Conservation (phyloP, 176 grass and related monocot species). For the Aegilops umbellulata region DNA sequence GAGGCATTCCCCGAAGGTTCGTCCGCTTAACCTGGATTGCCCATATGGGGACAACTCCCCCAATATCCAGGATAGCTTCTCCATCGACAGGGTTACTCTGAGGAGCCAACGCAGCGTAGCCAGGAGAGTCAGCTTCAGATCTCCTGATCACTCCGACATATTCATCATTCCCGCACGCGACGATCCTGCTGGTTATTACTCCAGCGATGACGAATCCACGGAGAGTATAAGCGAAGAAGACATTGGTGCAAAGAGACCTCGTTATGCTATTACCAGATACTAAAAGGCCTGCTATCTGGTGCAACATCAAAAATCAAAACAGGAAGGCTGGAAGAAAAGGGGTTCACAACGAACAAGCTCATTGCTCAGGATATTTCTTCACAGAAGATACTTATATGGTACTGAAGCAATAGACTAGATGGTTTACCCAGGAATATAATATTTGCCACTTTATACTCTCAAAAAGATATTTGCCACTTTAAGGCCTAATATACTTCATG, state of each 20-base stretch:
- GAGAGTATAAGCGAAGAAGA: slow-evolving; percentile 35
- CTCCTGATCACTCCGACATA: slow-evolving; percentile 46
- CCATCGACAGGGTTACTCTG: slow-evolving; percentile 36
- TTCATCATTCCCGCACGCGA: slow-evolving; percentile 46
- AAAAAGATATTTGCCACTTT: slow-evolving; percentile 5
- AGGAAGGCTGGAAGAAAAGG: slow-evolving; percentile 10
- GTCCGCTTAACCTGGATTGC: slow-evolving; percentile 32
- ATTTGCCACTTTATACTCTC: neutral
- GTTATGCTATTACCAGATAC: slow-evolving; percentile 27
- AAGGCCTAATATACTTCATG: neutral
- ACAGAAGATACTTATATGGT: neutral
- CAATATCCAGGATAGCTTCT: slow-evolving; percentile 40
- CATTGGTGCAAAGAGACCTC: slow-evolving; percentile 19
- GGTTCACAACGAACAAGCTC: neutral
- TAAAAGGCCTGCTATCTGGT: neutral
- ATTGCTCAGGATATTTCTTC: neutral
- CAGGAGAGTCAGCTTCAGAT: slow-evolving; percentile 60
- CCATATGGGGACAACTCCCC: slow-evolving; percentile 18
- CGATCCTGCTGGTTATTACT: slow-evolving; percentile 34
- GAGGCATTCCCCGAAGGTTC: slow-evolving; percentile 46
- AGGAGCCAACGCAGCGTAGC: slow-evolving; percentile 44
- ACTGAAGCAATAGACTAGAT: neutral
- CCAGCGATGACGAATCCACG: slow-evolving; percentile 22
- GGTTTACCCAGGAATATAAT: slow-evolving; percentile 19
- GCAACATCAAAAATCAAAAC: slow-evolving; percentile 15